phyloP scores from a whole-genome alignment of 805 yeast species.

The Myxozyma lipomycoides region DNA sequence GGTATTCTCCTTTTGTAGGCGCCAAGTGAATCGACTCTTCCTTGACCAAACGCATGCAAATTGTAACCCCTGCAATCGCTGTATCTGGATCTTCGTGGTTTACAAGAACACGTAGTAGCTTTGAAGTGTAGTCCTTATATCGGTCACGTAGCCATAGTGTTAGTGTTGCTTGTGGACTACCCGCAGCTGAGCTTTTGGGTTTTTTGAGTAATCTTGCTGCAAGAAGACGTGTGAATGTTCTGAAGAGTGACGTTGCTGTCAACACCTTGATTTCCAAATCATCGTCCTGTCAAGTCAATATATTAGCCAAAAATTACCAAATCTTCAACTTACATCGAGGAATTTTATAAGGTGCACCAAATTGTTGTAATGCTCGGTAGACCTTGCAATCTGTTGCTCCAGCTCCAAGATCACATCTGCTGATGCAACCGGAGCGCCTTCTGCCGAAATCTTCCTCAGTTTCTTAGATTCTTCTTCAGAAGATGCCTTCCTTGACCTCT shows the following conservation, averaged over 20 bases:
- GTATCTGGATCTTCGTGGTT: conserved; percentile 32
- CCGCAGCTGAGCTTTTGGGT: conserved; percentile 40
- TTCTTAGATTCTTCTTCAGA: neutral
- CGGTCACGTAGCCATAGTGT: conserved; percentile 60
- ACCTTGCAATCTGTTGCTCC: conserved; percentile 29
- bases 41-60: conserved; percentile 44
- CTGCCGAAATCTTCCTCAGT: neutral
- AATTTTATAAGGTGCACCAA: conserved; percentile 47
- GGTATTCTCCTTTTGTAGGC: conserved; percentile 50
- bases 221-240: conserved; percentile 49
- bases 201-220: conserved; percentile 41
- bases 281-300: conserved; percentile 18
- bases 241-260: conserved; percentile 40
- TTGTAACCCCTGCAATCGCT: conserved; percentile 26
- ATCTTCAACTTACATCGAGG: conserved; percentile 30
- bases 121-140: conserved; percentile 52
- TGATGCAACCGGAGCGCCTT: neutral
- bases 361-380: conserved; percentile 54
- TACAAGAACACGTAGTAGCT: conserved; percentile 43
- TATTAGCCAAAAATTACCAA: conserved; percentile 7
- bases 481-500: neutral
- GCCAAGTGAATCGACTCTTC: conserved; percentile 53
- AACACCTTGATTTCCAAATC: conserved; percentile 19
- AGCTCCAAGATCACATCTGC: conserved; percentile 19
- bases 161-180: conserved; percentile 43